These are phyloP conservation scores for Ogataea glucozyma DNA, from an alignment of 805 yeast genomes.

Conservation along the genomic window DNA sequence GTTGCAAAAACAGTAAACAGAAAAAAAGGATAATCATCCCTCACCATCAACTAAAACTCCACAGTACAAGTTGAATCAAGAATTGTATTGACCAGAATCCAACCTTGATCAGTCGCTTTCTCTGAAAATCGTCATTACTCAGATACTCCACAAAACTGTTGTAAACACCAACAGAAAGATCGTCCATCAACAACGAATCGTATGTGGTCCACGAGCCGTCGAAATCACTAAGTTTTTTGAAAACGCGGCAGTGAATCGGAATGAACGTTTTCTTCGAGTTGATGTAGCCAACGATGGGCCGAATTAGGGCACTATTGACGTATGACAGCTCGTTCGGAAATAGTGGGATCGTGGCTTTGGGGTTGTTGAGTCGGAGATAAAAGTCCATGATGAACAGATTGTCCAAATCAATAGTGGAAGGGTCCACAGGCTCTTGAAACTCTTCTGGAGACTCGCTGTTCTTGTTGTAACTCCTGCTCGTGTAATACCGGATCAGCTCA, in stretches of 20 bases:
- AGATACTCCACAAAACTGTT: constrained; percentile 88
- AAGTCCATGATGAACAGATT: constrained; percentile 69
- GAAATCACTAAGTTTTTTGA: constrained; percentile 77
- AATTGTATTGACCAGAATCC: constrained; percentile 93
- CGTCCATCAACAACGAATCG: constrained; percentile 89
- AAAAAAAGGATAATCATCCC: too few species aligned
- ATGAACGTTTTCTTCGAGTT: constrained; percentile 87
- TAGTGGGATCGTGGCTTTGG: constrained; percentile 85
- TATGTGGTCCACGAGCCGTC: constrained; percentile 97
- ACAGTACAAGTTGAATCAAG: constrained; percentile 73
- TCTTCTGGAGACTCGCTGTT: too few species aligned
- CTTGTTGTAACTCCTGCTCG: neutral
- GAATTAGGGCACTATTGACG: constrained; percentile 83
- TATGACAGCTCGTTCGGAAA: constrained; percentile 87
- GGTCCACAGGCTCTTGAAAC: neutral
- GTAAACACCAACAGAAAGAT: constrained; percentile 83
- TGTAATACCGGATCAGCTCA: constrained; percentile 45
- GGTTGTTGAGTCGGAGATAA: constrained; percentile 77
- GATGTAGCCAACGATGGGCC: constrained; percentile 95
- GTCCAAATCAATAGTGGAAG: constrained; percentile 12
- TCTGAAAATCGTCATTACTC: constrained; percentile 78
- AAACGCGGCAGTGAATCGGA: constrained; percentile 80
- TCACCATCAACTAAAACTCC: constrained; percentile 75
- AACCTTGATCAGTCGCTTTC: constrained; percentile 73
- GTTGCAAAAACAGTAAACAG: too few species aligned